Conservation (phyloP, 2,329 filamentous ascomycete genomes). For the Cryphonectria parasitica region DNA sequence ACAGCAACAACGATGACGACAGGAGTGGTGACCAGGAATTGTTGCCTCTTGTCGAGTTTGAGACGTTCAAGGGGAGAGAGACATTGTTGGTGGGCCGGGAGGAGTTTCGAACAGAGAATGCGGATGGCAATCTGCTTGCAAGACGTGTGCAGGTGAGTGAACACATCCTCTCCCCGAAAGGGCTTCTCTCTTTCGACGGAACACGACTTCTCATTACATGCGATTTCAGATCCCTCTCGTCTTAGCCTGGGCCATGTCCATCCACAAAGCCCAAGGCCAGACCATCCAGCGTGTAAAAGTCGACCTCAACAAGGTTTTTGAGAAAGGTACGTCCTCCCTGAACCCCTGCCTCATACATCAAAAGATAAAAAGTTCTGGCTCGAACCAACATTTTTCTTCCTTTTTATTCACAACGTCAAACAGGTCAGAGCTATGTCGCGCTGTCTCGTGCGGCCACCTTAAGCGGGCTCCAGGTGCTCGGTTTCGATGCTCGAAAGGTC, state of each 20-base stretch:
- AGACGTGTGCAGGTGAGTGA: conserved; percentile 22
- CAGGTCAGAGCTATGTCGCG: conserved; percentile 28
- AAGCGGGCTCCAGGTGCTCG: conserved; percentile 25
- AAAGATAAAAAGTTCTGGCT: not conserved
- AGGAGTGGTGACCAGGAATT: not conserved
- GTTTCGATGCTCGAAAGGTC: conserved; percentile 22
- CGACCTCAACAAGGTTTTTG: conserved; percentile 24
- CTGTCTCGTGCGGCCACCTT: conserved; percentile 24
- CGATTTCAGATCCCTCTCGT: conserved; percentile 18
- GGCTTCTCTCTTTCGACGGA: not conserved
- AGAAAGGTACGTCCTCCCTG: conserved; percentile 14
- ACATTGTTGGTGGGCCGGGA: conserved; percentile 19
- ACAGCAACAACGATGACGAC: not conserved
- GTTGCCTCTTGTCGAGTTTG: conserved; percentile 24
- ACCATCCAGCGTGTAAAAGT: conserved; percentile 27
- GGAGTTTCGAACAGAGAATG: conserved; percentile 25
- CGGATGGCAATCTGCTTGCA: conserved; percentile 25
- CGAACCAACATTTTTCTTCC: not conserved
- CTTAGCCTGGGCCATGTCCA: conserved; percentile 27
- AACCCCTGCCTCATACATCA: not conserved
- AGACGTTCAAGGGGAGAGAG: conserved; percentile 20
- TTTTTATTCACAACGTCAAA: not conserved
- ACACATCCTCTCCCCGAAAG: not conserved
- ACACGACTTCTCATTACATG: not conserved
- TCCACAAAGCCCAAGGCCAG: conserved; percentile 30